Conservation (phyloP, 1,284 basidiomycete genomes). For the Puccinia coronata region DNA sequence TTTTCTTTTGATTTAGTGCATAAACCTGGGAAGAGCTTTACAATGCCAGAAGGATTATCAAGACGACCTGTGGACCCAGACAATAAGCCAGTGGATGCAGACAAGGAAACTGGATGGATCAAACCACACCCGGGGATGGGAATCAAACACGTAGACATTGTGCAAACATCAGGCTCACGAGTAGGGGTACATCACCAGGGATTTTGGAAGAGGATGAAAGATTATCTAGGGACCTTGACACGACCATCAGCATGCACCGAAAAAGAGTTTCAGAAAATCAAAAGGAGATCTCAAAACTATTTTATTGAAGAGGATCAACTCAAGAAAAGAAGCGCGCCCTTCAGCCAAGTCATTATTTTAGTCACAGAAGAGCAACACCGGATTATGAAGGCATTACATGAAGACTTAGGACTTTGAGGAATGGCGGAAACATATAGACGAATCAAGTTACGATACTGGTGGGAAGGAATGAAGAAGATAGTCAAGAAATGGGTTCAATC, state of each 20-base stretch:
- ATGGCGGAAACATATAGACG: background rate
- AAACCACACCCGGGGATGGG: background rate
- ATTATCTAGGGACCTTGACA: background rate
- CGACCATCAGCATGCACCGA: background rate
- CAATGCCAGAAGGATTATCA: background rate
- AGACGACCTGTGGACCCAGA: background rate
- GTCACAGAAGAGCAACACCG: background rate
- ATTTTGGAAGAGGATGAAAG: conserved; percentile 3
- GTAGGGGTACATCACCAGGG: background rate
- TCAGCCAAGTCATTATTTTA: background rate
- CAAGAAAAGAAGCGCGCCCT: background rate
- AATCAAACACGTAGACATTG: background rate
- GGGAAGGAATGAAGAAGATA: background rate
- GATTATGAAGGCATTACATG: background rate
- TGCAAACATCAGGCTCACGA: background rate
- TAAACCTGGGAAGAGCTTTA: conserved; percentile 17
- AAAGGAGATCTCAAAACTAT: background rate
- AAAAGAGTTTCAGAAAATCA: background rate
- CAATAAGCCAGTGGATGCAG: background rate
- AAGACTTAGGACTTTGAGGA: conserved; percentile 4
- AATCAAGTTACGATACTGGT: background rate
- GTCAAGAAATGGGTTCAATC: conserved; percentile 10
- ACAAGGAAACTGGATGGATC: background rate
- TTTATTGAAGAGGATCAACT: background rate
- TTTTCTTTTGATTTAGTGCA: conserved; percentile 19